Conservation (phyloP, 2,329 filamentous ascomycete genomes). For the Beauveria medogensis region DNA sequence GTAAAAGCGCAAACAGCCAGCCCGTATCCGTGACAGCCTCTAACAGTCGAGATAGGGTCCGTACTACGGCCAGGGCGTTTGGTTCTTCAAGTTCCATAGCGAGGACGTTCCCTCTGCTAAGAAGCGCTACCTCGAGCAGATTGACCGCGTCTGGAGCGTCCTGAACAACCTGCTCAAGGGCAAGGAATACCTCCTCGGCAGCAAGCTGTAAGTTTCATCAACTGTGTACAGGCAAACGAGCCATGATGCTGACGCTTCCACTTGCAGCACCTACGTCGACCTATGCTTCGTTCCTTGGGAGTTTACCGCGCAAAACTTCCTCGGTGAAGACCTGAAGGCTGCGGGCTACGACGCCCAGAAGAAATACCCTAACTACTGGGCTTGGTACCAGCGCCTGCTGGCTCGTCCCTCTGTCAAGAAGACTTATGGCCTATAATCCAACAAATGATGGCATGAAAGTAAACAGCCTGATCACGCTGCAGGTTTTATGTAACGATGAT, state of each 20-base stretch:
- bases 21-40: neutral
- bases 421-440: constrained; percentile 14
- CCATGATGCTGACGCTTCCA: neutral
- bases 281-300: constrained; percentile 26
- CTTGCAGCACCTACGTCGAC: constrained; percentile 29
- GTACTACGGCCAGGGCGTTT: constrained; percentile 20
- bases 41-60: constrained; percentile 18
- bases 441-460: too few relatives aligned
- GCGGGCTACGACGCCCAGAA: constrained; percentile 19
- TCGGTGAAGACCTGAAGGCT: constrained; percentile 17
- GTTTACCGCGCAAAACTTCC: constrained; percentile 10
- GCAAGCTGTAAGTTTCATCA: constrained; percentile 7
- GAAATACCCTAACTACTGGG: constrained; percentile 26
- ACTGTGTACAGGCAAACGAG: neutral
- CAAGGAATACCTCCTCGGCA: constrained; percentile 11
- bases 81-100: constrained; percentile 16
- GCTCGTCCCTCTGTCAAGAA: constrained; percentile 24
- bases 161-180: constrained; percentile 11
- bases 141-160: constrained; percentile 19
- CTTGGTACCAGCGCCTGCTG: constrained; percentile 26
- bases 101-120: constrained; percentile 18
- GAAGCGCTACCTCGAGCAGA: constrained; percentile 20
- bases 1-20: neutral
- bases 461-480: neutral
- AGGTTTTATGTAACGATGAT: neutral